Evolutionary conservation across 2,329 filamentous ascomycete species (phyloP).

Genomic region (Diaporthe citri): DNA sequence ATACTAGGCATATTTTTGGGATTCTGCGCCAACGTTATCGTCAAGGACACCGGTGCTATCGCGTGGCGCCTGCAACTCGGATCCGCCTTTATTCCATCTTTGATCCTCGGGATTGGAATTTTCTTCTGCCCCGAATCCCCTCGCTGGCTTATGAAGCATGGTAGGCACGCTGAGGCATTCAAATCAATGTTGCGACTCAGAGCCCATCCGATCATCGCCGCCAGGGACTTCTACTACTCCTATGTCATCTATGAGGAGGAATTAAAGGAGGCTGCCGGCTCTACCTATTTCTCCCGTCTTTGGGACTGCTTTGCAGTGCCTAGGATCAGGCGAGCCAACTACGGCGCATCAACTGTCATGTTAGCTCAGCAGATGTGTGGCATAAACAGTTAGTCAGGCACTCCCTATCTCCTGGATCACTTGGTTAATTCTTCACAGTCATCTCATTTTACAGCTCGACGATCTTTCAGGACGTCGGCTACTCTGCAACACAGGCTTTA

Average conservation of each 20-base stretch:
- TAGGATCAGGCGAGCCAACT: constrained; percentile 77
- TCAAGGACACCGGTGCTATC: constrained; percentile 62
- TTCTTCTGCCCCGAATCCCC: constrained; percentile 77
- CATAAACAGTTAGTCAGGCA: constrained; percentile 64
- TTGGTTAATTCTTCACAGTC: constrained; percentile 49
- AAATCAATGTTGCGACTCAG: constrained; percentile 65
- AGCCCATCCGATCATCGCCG: constrained; percentile 68
- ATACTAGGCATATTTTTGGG: constrained; percentile 66
- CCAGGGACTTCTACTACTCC: constrained; percentile 73
- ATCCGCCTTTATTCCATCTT: constrained; percentile 70
- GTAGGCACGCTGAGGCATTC: constrained; percentile 71
- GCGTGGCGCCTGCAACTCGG: constrained; percentile 75
- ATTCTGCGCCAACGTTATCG: constrained; percentile 70
- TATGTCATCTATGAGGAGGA: constrained; percentile 70
- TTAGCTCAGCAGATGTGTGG: constrained; percentile 72
- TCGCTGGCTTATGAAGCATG: constrained; percentile 77
- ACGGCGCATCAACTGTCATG: constrained; percentile 86
- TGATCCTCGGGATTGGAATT: constrained; percentile 71
- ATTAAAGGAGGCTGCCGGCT: constrained; percentile 55
- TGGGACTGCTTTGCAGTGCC: constrained; percentile 77
- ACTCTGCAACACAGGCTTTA: constrained; percentile 66
- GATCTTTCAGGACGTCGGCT: constrained; percentile 70
- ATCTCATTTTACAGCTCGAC: constrained; percentile 82
- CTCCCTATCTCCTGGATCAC: no score
- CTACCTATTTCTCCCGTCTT: constrained; percentile 73